Evolutionary conservation across 2,329 filamentous ascomycete genomes (phyloP), one percentile per base, ranked within the genome.

Genomic region (Cryphonectria carpinicola): DNA sequence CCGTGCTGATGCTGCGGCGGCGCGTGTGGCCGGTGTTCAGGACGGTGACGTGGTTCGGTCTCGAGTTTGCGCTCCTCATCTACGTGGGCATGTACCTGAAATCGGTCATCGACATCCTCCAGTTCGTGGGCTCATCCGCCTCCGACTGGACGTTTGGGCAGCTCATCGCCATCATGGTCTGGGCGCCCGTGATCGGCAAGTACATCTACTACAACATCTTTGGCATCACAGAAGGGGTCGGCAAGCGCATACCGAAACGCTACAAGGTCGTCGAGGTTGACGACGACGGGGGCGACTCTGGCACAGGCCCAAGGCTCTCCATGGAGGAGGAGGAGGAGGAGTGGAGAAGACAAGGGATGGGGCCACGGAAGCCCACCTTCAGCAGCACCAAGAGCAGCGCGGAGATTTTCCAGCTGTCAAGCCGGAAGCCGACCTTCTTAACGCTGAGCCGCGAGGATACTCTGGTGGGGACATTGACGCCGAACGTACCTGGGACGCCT

Each of bases 111-210:
- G 61, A 64, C 43, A 54, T 73, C 28, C 69, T 73, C 22, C 49
- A 67, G 25, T 65, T 72, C 25, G 69, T 70, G n/a, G 72, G 66
- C 35, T 69, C 63, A 19, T 35, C 52, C 69, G 25, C 68, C 22
- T 69, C 70, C 41, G 61, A 71, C 13, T 78, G 75, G 76, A 73
- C 74, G 1, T 78, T 75, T 60, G 76, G 76, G 14, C 76, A 78
- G 56, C 52, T 78, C 28, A 73, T 78, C 10, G 75, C 76, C 19
- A 71, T 76, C 4, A 70, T 75, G 60, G 72, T 76, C 0, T 77
- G 75, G 76, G 75, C 74, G 4, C 76, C 75, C 1, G 73, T 75
- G 4, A 67, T 74, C 19, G 71, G 68, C 22, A 72, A 72, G 52
- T 68, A 72, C 43, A 5, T 70, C 58, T 70, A 70, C 39, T 70